A percentile compares a stretch with the other conserved stretches of the same genome.
Evolutionary conservation across 2,329 filamentous ascomycete genomes (phyloP).

Genomic region (Penicillium brevicompactum): DNA sequence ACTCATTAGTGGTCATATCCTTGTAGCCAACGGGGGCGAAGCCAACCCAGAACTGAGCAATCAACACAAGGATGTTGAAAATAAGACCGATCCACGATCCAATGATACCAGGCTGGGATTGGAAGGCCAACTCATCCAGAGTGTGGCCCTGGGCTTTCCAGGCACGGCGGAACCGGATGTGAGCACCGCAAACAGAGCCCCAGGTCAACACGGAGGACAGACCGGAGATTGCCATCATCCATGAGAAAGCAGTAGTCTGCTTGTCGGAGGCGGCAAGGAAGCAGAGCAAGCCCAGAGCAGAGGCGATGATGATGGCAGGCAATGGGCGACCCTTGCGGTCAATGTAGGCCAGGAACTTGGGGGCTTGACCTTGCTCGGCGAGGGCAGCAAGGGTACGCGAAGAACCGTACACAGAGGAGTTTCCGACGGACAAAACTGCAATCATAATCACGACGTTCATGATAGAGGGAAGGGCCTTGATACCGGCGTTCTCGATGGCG

Average conservation of each 20-base stretch:
- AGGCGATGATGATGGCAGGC: constrained; percentile 69
- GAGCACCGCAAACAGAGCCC: constrained; percentile 82
- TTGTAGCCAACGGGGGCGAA: constrained; percentile 70
- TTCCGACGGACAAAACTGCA: constrained; percentile 86
- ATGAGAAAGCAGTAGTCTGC: constrained; percentile 69
- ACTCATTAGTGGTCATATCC: constrained; percentile 45
- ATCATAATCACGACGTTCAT: constrained; percentile 97
- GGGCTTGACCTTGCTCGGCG: constrained; percentile 83
- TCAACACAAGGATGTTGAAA: constrained; percentile 74
- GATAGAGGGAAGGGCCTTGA: constrained; percentile 76
- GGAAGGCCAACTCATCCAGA: constrained; percentile 79
- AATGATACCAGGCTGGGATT: constrained; percentile 72
- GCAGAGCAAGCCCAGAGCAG: constrained; percentile 69
- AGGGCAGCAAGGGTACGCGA: constrained; percentile 87
- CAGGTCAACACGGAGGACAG: constrained; percentile 76
- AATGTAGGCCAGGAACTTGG: constrained; percentile 75
- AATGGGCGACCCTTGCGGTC: constrained; percentile 81
- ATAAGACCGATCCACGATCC: constrained; percentile 80
- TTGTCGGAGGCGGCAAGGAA: constrained; percentile 70
- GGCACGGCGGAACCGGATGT: constrained; percentile 87
- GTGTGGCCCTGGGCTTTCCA: constrained; percentile 71
- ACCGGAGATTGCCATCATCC: constrained; percentile 76
- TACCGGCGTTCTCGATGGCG: constrained; percentile 81
- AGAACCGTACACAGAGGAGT: constrained; percentile 88
- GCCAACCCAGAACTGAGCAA: constrained; percentile 87